Evolutionary conservation across 2,329 filamentous ascomycete genomes (phyloP), one percentile per base, ranked within the genome.

Genomic region (Phoma sp.): DNA sequence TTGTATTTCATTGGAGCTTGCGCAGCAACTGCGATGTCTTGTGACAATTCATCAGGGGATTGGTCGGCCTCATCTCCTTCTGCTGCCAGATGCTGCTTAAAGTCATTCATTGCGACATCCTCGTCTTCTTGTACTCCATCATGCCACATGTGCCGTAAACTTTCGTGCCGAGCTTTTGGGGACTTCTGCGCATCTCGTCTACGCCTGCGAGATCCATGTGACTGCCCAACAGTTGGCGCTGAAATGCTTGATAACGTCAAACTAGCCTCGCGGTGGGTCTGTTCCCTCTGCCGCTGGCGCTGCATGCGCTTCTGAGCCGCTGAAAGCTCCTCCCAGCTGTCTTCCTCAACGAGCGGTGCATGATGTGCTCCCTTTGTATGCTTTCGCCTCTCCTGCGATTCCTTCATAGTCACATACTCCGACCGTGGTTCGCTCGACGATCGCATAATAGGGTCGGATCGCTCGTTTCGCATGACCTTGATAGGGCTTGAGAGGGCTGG

Each of bases 381-480:
- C 40, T 67, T 69, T 12, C 76, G 67, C 32, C 64, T 65, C 49
- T 79, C 76, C 51, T 80, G 78, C 26, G 77, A 79, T 56, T 79
- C 74, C 45, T 75, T 71, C 73, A 78, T 78, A 23, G 76, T 76
- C 29, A 73, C 71, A 46, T 80, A 80, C 28, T 70, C 71, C n/a
- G 74, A 67, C 51, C 76, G 65, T 7, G 78, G 78, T 47, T 78
- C 77, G 53, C 74, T 73, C n/a, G 71, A 68, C 21, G 72, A 68
- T 42, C 68, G 59, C 17, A 71, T 25, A 32, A 62, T 33, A 4
- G 64, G 61, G 17, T 72, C 68, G 0, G 61, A 60, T 17, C 58
- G 63, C 38, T 59, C 53, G 21, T 54, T 43, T 20, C 57, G 61
- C 23, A 56, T 55, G 17, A 57, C 45, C 52, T 74, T 76, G 45